Evolutionary conservation across 75 land plant genomes (phyloP).

Genomic region (Picea sitchensis): DNA sequence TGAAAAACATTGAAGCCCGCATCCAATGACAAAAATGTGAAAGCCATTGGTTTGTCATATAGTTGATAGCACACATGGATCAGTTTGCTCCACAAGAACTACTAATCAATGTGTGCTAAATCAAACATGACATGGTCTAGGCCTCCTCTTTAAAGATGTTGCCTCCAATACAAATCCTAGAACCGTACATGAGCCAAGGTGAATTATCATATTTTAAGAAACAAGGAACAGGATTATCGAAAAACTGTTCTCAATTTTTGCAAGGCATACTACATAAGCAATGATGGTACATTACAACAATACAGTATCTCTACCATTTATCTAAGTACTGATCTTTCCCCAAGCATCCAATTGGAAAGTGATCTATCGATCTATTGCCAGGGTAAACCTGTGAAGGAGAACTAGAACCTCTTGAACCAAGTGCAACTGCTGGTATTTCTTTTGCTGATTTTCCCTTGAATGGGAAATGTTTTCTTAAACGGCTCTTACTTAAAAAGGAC

Average conservation of each 20-base stretch:
- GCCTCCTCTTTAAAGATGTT: background rate
- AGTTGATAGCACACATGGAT: background rate
- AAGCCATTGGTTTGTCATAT: background rate
- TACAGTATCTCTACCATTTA: background rate
- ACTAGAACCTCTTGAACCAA: background rate
- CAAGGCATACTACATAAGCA: background rate
- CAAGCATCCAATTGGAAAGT: background rate
- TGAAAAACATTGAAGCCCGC: background rate
- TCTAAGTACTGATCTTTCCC: background rate
- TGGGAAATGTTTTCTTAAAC: conserved; percentile 26
- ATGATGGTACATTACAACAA: conserved; percentile 2
- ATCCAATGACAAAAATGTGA: background rate
- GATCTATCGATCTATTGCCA: background rate
- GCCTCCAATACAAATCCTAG: background rate
- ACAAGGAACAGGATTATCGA: background rate
- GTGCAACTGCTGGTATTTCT: conserved; percentile 4
- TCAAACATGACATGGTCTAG: conserved; percentile 2
- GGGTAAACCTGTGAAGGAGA: background rate
- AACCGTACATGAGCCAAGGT: background rate
- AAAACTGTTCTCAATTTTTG: background rate
- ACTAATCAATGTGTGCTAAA: background rate
- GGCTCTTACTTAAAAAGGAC: conserved; percentile 26
- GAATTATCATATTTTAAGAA: background rate
- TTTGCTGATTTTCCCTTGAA: conserved; percentile 22
- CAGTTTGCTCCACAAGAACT: conserved; percentile 4